These are phyloP conservation scores for Ceratobasidium sp. DNA, from an alignment of 1,284 basidiomycete species.

Conservation along the genomic window DNA sequence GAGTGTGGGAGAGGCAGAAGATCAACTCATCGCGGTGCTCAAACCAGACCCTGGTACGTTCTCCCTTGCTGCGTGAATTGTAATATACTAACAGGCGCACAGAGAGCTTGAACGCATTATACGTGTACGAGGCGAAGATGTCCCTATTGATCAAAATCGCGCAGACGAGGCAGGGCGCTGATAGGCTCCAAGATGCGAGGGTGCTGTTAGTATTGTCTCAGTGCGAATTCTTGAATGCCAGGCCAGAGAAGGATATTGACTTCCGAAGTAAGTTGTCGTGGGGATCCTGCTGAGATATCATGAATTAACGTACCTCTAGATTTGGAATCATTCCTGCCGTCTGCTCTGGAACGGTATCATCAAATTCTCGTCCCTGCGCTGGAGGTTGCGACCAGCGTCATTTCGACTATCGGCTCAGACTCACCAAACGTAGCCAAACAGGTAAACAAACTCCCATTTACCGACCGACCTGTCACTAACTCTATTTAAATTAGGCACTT, in stretches of 20 bases:
- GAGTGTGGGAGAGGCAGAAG: conserved; percentile 86
- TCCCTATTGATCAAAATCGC: conserved; percentile 88
- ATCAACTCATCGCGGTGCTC: conserved; percentile 82
- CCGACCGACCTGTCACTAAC: neutral
- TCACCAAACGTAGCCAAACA: conserved; percentile 76
- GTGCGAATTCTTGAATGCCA: conserved; percentile 88
- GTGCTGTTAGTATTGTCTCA: conserved; percentile 84
- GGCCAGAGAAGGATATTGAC: conserved; percentile 84
- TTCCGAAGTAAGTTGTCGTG: conserved; percentile 75
- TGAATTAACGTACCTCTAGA: conserved; percentile 63
- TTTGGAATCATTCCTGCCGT: conserved; percentile 87
- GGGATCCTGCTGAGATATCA: conserved; percentile 5
- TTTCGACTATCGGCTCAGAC: conserved; percentile 75
- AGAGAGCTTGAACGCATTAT: conserved; percentile 92
- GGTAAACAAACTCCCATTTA: conserved; percentile 59
- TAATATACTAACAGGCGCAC: neutral
- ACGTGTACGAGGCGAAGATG: conserved; percentile 96
- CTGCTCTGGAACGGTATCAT: conserved; percentile 88
- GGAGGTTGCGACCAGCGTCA: conserved; percentile 79
- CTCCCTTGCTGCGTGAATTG: conserved; percentile 32
- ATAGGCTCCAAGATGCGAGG: conserved; percentile 85
- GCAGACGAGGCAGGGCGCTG: conserved; percentile 85
- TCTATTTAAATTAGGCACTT: conserved; percentile 68
- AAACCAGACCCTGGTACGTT: conserved; percentile 87
- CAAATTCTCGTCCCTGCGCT: conserved; percentile 88